Evolutionary conservation across 1,139 yeast genomes (phyloP).

Genomic region (Scheffersomyces illinoinensis): DNA sequence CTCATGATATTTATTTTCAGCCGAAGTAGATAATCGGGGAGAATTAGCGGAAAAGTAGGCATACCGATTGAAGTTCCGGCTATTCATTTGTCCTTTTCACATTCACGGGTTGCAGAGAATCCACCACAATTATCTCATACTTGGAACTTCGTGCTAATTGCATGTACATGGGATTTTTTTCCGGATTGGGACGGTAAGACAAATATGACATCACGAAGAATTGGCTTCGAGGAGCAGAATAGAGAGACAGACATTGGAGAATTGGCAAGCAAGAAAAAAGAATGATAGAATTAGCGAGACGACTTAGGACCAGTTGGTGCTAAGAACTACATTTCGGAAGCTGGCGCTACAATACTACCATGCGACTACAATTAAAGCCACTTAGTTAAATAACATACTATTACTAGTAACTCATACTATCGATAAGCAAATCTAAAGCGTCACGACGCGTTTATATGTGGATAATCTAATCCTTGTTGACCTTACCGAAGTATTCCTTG

Average conservation of each 20-base stretch:
- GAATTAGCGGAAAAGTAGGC: neutral
- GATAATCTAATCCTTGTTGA: slow-evolving; percentile 31
- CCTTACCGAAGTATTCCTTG: slow-evolving; percentile 76
- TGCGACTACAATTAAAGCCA: neutral
- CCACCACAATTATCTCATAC: neutral
- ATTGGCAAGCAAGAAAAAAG: too few species aligned
- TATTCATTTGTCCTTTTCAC: neutral
- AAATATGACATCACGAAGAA: too few species aligned
- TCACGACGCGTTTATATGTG: neutral
- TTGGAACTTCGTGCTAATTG: neutral
- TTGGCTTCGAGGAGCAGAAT: too few species aligned
- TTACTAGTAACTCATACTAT: too few species aligned
- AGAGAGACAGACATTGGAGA: too few species aligned
- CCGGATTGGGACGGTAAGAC: neutral
- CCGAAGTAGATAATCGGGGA: neutral
- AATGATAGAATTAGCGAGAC: too few species aligned
- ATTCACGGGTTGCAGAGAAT: neutral
- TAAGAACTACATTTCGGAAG: too few species aligned
- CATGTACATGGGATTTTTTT: neutral
- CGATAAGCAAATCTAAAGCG: neutral
- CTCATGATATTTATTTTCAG: neutral
- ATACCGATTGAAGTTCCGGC: neutral
- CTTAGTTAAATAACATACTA: neutral
- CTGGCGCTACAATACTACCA: neutral
- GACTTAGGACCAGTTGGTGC: neutral